Conservation (phyloP, 164 flowering plant genomes). For the Malania oleifera region DNA sequence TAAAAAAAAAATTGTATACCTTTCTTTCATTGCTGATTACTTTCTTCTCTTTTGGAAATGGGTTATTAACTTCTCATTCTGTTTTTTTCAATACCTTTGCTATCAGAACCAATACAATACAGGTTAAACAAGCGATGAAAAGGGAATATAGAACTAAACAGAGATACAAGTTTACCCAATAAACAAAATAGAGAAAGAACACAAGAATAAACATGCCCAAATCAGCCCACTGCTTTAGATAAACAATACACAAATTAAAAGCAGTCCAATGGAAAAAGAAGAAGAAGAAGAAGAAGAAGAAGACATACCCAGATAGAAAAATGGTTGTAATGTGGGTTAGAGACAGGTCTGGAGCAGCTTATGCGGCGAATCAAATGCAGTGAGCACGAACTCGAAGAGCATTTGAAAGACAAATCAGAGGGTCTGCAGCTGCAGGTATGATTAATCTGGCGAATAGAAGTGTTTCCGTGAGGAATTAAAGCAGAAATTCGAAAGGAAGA, state of each 20-base stretch:
- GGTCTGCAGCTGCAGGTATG: slow-evolving; percentile 11
- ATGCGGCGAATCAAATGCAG: slow-evolving; percentile 5
- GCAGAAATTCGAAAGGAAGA: slow-evolving; percentile 24
- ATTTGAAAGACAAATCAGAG: slow-evolving; percentile 4
- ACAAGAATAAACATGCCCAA: no score
- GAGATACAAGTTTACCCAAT: no score
- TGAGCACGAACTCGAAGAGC: slow-evolving; percentile 1
- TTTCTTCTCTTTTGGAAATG: no score
- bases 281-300: background rate
- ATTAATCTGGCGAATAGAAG: slow-evolving; percentile 8
- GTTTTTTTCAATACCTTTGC: no score
- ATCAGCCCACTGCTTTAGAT: no score
- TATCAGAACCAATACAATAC: no score
- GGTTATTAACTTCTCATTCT: no score
- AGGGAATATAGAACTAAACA: no score
- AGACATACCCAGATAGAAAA: slow-evolving; percentile 36
- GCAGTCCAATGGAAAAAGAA: slow-evolving; percentile 1
- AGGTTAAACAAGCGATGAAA: no score
- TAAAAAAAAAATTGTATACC: no score
- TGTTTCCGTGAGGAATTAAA: slow-evolving; percentile 3
- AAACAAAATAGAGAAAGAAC: no score
- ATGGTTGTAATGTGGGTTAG: slow-evolving; percentile 11
- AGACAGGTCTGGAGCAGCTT: slow-evolving; percentile 9
- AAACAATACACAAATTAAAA: background rate
- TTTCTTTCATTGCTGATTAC: no score